Percentiles rank a stretch among this genome's conserved stretches.
These are phyloP conservation scores for Curvularia hawaiiensis DNA, from an alignment of 2,329 filamentous ascomycete species.

Conservation along the genomic window DNA sequence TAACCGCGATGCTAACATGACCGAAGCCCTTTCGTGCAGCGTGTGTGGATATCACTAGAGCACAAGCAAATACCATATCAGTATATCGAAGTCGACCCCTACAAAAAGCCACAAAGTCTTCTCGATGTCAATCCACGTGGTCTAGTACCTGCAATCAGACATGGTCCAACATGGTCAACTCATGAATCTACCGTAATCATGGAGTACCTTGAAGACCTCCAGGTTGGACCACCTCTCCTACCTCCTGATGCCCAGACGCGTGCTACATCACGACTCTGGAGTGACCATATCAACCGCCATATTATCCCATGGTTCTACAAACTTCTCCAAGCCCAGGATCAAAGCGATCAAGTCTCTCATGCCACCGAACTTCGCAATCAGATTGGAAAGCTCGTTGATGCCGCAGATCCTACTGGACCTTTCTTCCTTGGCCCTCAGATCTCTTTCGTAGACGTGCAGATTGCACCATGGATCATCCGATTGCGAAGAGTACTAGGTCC, in stretches of 20 bases:
- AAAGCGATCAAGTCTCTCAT: slow-evolving; percentile 61
- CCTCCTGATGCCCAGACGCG: slow-evolving; percentile 69
- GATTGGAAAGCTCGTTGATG: slow-evolving; percentile 66
- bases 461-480: slow-evolving; percentile 76
- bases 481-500: slow-evolving; percentile 69
- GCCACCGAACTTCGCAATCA: slow-evolving; percentile 68
- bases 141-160: slow-evolving; percentile 75
- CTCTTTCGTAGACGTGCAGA: slow-evolving; percentile 73
- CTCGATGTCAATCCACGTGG: slow-evolving; percentile 78
- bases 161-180: slow-evolving; percentile 77
- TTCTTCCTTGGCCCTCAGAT: slow-evolving; percentile 68
- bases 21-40: slow-evolving; percentile 77
- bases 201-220: slow-evolving; percentile 86
- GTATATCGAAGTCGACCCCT: slow-evolving; percentile 85
- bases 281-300: slow-evolving; percentile 78
- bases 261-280: slow-evolving; percentile 79
- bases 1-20: slow-evolving; percentile 16
- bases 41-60: slow-evolving; percentile 88
- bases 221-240: slow-evolving; percentile 64
- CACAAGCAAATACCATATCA: slow-evolving; percentile 79
- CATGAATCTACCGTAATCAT: slow-evolving; percentile 82
- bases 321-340: slow-evolving; percentile 69
- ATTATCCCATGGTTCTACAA: slow-evolving; percentile 79
- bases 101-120: slow-evolving; percentile 71
- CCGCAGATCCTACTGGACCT: slow-evolving; percentile 65